Percentiles rank a stretch among this genome's conserved stretches.
Evolutionary conservation across 1,284 basidiomycete genomes (phyloP).

Genomic region (Cronartium ribicola): DNA sequence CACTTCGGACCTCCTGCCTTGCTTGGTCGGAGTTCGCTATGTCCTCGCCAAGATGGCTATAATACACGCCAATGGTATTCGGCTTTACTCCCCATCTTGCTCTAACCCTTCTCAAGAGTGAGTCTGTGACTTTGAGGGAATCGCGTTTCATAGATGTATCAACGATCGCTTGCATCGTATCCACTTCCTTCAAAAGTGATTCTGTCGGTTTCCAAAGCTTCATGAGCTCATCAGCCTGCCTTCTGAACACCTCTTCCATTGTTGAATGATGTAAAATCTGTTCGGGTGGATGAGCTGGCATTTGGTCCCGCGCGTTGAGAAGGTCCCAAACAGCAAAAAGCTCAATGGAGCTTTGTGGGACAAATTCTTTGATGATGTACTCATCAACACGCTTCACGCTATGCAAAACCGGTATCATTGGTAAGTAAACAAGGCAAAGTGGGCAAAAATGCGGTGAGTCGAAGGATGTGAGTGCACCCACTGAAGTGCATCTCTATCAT

Average conservation of each 20-base stretch:
- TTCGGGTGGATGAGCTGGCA: not conserved
- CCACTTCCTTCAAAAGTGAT: not conserved
- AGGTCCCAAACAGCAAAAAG: not conserved
- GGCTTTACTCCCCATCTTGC: not conserved
- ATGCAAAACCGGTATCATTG: not conserved
- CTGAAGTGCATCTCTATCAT: not conserved
- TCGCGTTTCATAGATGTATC: not conserved
- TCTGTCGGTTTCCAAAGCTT: not conserved
- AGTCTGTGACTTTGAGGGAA: not conserved
- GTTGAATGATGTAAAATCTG: not conserved
- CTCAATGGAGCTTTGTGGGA: not conserved
- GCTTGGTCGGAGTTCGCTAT: not conserved
- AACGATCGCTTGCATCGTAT: not conserved
- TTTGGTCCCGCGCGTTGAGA: not conserved
- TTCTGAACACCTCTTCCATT: not conserved
- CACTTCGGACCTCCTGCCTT: not conserved
- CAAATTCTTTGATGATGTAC: not conserved
- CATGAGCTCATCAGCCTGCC: not conserved
- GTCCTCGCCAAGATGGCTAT: not conserved
- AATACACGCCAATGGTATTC: not conserved
- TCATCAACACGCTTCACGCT: constrained; percentile 1
- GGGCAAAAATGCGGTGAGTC: too few species aligned
- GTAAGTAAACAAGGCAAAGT: not conserved
- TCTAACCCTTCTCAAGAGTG: not conserved
- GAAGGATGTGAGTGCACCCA: not conserved